phyloP scores from a whole-genome alignment of 2,329 filamentous ascomycete genomes.

The Ceratocystis cacaofunesta region DNA sequence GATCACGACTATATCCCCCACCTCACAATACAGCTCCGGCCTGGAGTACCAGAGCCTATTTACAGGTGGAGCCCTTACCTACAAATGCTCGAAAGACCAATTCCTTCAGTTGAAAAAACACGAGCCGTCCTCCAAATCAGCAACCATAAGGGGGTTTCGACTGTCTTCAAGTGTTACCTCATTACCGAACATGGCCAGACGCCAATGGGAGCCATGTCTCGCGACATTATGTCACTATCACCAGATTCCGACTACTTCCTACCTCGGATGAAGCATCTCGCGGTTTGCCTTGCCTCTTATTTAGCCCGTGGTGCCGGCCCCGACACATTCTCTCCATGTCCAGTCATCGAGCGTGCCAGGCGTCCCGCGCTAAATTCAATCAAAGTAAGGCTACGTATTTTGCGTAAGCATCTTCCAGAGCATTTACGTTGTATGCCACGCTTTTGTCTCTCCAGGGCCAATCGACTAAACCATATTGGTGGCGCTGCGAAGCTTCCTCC shows the following conservation, averaged over 20 bases:
- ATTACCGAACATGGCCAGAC: not conserved
- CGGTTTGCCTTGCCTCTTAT: not conserved
- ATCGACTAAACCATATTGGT: not conserved
- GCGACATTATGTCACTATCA: not conserved
- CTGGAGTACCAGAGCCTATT: not conserved
- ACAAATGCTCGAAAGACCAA: not conserved
- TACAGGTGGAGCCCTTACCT: not conserved
- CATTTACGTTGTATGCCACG: not conserved
- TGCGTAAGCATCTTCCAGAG: not conserved
- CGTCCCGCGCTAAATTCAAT: not conserved
- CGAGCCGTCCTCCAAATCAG: not conserved
- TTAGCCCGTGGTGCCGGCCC: not conserved
- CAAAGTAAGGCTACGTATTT: not conserved
- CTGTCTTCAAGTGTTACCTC: not conserved
- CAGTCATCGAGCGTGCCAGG: not conserved
- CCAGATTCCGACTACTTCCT: not conserved
- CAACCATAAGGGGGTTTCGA: not conserved
- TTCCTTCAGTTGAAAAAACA: not conserved
- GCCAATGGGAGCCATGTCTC: not conserved
- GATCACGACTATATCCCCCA: not conserved
- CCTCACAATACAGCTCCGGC: not conserved
- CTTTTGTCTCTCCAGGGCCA: not conserved
- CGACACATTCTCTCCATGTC: not conserved
- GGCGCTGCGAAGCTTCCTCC: not conserved
- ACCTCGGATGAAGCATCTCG: not conserved